Evolutionary conservation across 352 stramenopile genomes (phyloP), one percentile per base, ranked within the genome.

Genomic region (Phytophthora podocarpi): DNA sequence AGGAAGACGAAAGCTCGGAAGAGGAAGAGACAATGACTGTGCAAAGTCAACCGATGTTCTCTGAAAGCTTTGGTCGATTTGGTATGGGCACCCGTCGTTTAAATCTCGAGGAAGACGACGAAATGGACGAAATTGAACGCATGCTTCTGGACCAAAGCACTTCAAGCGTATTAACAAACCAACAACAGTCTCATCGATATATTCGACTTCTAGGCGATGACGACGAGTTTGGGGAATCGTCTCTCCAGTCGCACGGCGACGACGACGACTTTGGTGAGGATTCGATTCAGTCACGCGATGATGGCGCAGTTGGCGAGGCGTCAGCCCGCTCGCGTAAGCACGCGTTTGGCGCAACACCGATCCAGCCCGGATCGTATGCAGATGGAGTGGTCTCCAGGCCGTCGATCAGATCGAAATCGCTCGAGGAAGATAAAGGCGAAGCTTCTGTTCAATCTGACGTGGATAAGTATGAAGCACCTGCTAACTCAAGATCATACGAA

Each of bases 121-220:
- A 77, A 24, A 67, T 62, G 53, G 64, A 77, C 49, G 68, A 67
- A 16, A 57, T 74, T 15, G 64, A 74, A 31, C 43, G 40, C 3
- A 43, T 70, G 11, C 37, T 73, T 26, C 27, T 67, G 13, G 47
- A 73, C 4, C 50, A 70, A 70, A 67, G 41, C 21, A 21, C 28
- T 37, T 46, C 46, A 9, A 50, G 27, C 16, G 30, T 46, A 36
- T 42, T 41, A 20, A 47, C 28, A 1, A 46, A 31, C 3, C 54
- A 36, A 28, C 28, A 48, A 26, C 32, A 45, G 8, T 8, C 32
- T 20, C 18, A 18, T 23, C 28, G 24, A 21, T 32, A 39, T 11
- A 41, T 15, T 41, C 35, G 35, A 20, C 5, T 41, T 26, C 13
- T 12, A 20, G 16, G 4, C 24, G 24, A 43, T 6, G 30, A 50